Percentiles rank a stretch among this genome's conserved stretches.
Evolutionary conservation across 2,329 filamentous ascomycete genomes (phyloP).

Genomic region (Fusarium agapanthi): DNA sequence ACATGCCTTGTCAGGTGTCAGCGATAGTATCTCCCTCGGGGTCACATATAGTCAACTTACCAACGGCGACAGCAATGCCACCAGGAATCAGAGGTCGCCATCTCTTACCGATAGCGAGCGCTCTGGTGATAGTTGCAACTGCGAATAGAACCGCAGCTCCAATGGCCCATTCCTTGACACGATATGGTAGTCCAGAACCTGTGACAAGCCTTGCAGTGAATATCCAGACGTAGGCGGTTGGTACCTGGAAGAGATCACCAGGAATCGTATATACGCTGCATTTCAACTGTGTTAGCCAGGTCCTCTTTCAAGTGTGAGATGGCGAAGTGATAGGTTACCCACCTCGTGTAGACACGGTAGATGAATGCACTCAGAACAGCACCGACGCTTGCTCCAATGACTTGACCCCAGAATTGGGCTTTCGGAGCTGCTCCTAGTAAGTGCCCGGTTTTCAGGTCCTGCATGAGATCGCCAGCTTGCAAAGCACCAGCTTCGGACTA

Average conservation of each 20-base stretch:
- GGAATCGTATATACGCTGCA: constrained; percentile 84
- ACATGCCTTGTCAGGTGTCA: constrained; percentile 73
- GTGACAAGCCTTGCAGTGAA: constrained; percentile 95
- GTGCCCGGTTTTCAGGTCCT: constrained; percentile 96
- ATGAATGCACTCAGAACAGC: constrained; percentile 87
- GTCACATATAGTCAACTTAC: constrained; percentile 51
- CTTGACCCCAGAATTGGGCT: constrained; percentile 95
- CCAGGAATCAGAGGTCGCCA: constrained; percentile 87
- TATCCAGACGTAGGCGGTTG: constrained; percentile 96
- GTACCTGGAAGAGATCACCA: constrained; percentile 89
- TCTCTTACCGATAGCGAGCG: constrained; percentile 60
- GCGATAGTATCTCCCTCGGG: not conserved
- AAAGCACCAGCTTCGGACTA: constrained; percentile 71
- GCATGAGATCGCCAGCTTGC: constrained; percentile 95
- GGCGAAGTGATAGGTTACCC: constrained; percentile 30
- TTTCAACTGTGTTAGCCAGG: constrained; percentile 6
- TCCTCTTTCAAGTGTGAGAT: not conserved
- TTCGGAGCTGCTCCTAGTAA: constrained; percentile 90
- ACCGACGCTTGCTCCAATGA: constrained; percentile 87
- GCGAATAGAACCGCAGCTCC: constrained; percentile 80
- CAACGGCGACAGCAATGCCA: constrained; percentile 94
- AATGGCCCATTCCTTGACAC: constrained; percentile 82
- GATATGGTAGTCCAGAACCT: constrained; percentile 83
- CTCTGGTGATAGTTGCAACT: constrained; percentile 73
- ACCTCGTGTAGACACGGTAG: constrained; percentile 85